phyloP scores from a whole-genome alignment of 1,284 basidiomycete species.

The Bjerkandera adusta region DNA sequence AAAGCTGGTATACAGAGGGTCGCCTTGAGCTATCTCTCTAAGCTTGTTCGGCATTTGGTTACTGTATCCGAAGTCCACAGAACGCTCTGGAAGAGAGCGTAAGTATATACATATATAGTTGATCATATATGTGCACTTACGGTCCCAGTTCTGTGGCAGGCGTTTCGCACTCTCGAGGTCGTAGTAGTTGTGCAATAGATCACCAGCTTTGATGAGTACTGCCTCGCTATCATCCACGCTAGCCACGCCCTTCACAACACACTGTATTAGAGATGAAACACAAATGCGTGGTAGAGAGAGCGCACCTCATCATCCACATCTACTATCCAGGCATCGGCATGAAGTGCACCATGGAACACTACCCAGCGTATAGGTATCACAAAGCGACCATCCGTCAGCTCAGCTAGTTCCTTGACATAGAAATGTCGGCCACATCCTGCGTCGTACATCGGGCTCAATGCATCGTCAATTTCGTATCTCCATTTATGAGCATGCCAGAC shows the following conservation, averaged over 20 bases:
- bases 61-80: neutral
- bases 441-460: slow-evolving; percentile 5
- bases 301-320: neutral
- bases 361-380: slow-evolving; percentile 5
- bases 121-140: no score
- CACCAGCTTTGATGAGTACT: neutral
- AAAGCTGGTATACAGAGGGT: slow-evolving; percentile 10
- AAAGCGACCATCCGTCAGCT: neutral
- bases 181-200: neutral
- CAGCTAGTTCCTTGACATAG: slow-evolving; percentile 8
- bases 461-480: neutral
- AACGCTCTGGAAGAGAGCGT: no score
- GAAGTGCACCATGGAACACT: neutral
- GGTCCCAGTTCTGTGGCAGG: neutral
- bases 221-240: neutral
- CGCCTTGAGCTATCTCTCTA: slow-evolving; percentile 16
- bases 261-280: neutral
- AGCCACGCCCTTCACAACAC: neutral
- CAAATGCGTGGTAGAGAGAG: neutral
- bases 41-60: slow-evolving; percentile 8
- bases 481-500: slow-evolving; percentile 6
- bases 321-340: neutral
- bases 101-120: no score
- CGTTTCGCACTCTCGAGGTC: neutral
- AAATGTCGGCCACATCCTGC: slow-evolving; percentile 2